Evolutionary conservation across 441 rosid species (phyloP).

Genomic region (Bruguiera hainesii): DNA sequence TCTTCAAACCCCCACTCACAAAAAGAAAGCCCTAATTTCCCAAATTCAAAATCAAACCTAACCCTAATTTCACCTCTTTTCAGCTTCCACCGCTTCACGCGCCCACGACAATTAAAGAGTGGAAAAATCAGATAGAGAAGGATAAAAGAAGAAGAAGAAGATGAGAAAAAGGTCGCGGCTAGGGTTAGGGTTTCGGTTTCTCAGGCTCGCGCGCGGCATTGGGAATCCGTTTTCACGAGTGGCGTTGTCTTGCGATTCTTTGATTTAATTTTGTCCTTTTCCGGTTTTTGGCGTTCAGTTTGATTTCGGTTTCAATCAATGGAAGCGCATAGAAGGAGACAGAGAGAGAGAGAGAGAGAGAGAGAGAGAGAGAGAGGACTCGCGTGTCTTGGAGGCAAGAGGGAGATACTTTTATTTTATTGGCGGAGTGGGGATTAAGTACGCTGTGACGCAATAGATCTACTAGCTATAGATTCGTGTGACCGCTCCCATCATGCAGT

Average conservation of each 20-base stretch:
- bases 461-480: conserved; percentile 25
- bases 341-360: conserved; percentile 4
- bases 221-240: conserved; percentile 42
- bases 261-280: neutral
- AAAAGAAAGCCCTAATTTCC: conserved; percentile 32
- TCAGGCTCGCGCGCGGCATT: conserved; percentile 36
- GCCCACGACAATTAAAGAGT: conserved; percentile 1
- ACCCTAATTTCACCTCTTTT: conserved; percentile 10
- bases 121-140: conserved; percentile 12
- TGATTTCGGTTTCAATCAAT: conserved; percentile 29
- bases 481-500: conserved; percentile 25
- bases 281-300: conserved; percentile 17
- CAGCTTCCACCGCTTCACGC: neutral
- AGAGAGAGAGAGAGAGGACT: conserved; percentile 35
- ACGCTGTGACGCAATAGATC: conserved; percentile 35
- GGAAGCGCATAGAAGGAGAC: too few species aligned
- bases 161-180: conserved; percentile 33
- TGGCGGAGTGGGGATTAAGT: conserved; percentile 10
- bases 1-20: conserved; percentile 19
- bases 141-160: neutral
- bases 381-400: conserved; percentile 69
- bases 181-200: conserved; percentile 75
- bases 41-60: conserved; percentile 33
- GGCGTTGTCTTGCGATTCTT: conserved; percentile 5
- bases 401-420: conserved; percentile 22